Evolutionary conservation across 208 protist genomes (phyloP), one percentile per base, ranked within the genome.

Genomic region (Lotmaria passim): DNA sequence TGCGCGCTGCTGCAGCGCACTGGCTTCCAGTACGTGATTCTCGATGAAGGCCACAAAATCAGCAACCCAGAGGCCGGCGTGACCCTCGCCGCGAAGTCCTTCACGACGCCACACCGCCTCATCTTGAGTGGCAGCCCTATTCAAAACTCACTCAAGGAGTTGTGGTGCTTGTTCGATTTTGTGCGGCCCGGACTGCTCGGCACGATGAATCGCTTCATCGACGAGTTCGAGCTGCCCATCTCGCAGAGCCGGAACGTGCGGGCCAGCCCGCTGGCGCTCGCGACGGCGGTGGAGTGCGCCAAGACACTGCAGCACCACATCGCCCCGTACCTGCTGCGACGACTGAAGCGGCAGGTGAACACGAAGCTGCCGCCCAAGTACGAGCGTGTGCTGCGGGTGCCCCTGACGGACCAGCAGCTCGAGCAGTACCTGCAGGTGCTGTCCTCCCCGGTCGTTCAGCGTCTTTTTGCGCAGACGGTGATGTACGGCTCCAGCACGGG

Each of bases 121-220:
- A 95, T 99, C 61, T 72, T 99, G 7, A 96, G 88, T 6, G 99
- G 98, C 10, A 97, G 91, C 30, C 98, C 98, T 3, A 98, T 99
- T 34, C 98, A 99, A 75, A 99, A 99, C 86, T 98, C 97, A 52
- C 83, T 99, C 21, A 94, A 88, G 55, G 99, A 99, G 84, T 83
- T 99, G 43, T 99, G 98, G 98, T 99, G 97, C 31, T 71, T 99
- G 11, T 99, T 99, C 82, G 98, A 99, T 79, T 99, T 99, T 89
- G 92, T 99, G 14, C 94, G 88, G 47, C 98, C 99, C 1, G 98
- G 98, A 7, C 80, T 97, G 26, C 86, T 99, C 1, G 98, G 38
- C 56, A 94, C 91, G 24, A 69, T 98, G 51, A 74, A 73, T 62
- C 71, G 62, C 41, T 96, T 96, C 69, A 81, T 82, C 28, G 78